Evolutionary conservation across 2,329 filamentous ascomycete genomes (phyloP).

Genomic region (Phoma sp.): DNA sequence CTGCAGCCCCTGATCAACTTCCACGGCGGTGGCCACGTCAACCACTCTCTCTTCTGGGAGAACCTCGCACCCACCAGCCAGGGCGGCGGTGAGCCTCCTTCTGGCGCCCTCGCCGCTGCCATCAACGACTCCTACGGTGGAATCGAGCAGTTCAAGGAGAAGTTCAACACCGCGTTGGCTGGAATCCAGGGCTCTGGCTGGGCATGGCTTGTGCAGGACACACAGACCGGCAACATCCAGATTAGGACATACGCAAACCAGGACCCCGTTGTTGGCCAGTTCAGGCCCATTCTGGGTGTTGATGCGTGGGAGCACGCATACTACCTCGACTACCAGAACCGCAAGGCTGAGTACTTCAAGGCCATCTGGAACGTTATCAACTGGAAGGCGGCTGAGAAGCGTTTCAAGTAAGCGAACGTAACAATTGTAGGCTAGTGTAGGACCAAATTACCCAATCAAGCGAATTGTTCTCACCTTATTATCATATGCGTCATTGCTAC

Average conservation of each 20-base stretch:
- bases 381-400: constrained; percentile 87
- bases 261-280: constrained; percentile 85
- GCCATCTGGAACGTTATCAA: constrained; percentile 95
- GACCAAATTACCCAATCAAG: neutral
- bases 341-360: constrained; percentile 94
- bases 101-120: constrained; percentile 61
- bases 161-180: constrained; percentile 68
- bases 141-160: constrained; percentile 64
- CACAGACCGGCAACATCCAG: constrained; percentile 63
- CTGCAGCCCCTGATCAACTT: constrained; percentile 68
- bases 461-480: neutral
- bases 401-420: constrained; percentile 61
- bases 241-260: constrained; percentile 82
- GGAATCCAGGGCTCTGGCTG: constrained; percentile 71
- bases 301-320: constrained; percentile 98
- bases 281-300: constrained; percentile 81
- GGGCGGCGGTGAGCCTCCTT: constrained; percentile 69
- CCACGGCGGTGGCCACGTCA: constrained; percentile 70
- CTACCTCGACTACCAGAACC: constrained; percentile 95
- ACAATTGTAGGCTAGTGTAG: constrained; percentile 1
- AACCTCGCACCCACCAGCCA: constrained; percentile 70
- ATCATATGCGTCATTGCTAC: no score
- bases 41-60: constrained; percentile 73
- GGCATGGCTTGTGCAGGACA: constrained; percentile 68
- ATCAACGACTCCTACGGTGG: constrained; percentile 66